These are phyloP conservation scores for Volutella citrinella DNA, from an alignment of 2,329 filamentous ascomycete species.

Conservation along the genomic window DNA sequence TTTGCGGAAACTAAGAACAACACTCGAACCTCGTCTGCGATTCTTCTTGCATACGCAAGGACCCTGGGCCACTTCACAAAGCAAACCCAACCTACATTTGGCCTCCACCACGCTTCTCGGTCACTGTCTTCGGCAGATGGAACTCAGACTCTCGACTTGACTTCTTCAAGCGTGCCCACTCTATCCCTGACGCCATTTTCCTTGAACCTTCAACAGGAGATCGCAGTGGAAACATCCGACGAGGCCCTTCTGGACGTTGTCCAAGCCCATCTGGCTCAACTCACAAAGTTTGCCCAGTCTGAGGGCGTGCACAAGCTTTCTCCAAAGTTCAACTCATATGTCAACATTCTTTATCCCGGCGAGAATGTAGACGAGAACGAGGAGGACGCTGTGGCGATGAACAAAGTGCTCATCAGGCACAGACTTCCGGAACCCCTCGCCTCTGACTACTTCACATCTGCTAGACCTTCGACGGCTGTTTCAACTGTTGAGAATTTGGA, in stretches of 20 bases:
- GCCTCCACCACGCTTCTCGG: slow-evolving; percentile 9
- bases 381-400: neutral
- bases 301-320: slow-evolving; percentile 4
- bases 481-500: slow-evolving; percentile 4
- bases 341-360: slow-evolving; percentile 5
- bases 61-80: slow-evolving; percentile 5
- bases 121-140: slow-evolving; percentile 7
- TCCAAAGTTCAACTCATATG: slow-evolving; percentile 10
- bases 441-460: neutral
- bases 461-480: neutral
- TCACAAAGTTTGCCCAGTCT: slow-evolving; percentile 11
- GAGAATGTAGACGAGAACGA: neutral
- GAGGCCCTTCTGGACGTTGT: slow-evolving; percentile 2
- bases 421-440: neutral
- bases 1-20: too few relatives aligned
- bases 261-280: slow-evolving; percentile 10
- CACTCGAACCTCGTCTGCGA: too few relatives aligned
- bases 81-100: slow-evolving; percentile 5
- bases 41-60: slow-evolving; percentile 8
- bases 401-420: neutral
- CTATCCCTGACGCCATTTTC: slow-evolving; percentile 4
- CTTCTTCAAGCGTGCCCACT: slow-evolving; percentile 5
- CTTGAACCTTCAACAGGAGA: slow-evolving; percentile 3
- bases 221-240: neutral
- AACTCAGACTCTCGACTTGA: slow-evolving; percentile 7